Conservation (phyloP, 2,329 filamentous ascomycete species). For the Fusarium sp. region DNA sequence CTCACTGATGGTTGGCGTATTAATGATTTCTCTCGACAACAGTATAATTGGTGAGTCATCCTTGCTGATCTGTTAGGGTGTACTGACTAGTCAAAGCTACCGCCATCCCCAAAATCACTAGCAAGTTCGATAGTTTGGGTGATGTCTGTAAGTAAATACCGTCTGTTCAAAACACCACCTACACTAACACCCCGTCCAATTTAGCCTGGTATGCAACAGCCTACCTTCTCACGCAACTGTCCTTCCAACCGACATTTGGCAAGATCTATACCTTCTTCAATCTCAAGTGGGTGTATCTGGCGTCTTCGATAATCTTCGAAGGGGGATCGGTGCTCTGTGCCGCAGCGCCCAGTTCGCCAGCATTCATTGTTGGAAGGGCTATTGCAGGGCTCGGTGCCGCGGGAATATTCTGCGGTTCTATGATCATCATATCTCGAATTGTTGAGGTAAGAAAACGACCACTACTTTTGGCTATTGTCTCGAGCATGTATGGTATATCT, state of each 20-base stretch:
- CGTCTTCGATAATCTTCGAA: conserved; percentile 45
- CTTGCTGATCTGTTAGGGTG: accelerated
- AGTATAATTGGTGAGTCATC: conserved; percentile 36
- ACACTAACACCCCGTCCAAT: not conserved
- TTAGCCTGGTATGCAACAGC: conserved; percentile 52
- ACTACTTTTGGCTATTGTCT: conserved; percentile 28
- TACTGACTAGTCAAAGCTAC: conserved; percentile 33
- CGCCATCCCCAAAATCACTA: conserved; percentile 47
- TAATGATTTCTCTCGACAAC: conserved; percentile 44
- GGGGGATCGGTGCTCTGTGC: conserved; percentile 48
- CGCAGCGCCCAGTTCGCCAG: conserved; percentile 50
- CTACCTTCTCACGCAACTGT: conserved; percentile 47
- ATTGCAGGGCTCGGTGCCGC: conserved; percentile 54
- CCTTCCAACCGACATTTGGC: conserved; percentile 49
- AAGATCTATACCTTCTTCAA: conserved; percentile 53
- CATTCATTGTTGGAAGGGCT: conserved; percentile 57
- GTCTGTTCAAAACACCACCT: accelerated
- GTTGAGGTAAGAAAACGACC: conserved; percentile 35
- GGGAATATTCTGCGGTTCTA: conserved; percentile 32
- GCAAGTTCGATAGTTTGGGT: conserved; percentile 53
- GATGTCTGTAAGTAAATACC: conserved; percentile 35
- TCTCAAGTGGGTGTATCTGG: conserved; percentile 51
- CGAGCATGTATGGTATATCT: conserved; percentile 44
- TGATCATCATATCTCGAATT: conserved; percentile 31
- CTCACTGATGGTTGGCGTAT: conserved; percentile 39